A percentile compares a stretch with the other conserved stretches of the same genome.
Evolutionary conservation across 2,329 filamentous ascomycete species (phyloP).

Genomic region (Aspergillus sp.): DNA sequence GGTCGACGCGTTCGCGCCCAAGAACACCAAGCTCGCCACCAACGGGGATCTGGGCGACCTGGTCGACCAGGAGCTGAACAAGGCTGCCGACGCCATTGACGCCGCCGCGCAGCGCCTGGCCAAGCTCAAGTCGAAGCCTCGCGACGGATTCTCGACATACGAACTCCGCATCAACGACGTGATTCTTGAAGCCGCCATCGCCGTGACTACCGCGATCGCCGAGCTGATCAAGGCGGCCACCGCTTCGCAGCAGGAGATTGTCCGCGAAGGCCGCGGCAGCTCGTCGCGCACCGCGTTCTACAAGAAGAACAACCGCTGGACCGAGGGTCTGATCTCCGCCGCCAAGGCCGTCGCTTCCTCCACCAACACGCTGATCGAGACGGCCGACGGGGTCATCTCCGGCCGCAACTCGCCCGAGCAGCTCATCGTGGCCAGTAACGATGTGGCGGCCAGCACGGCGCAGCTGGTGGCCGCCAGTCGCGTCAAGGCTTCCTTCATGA

Average conservation of each 20-base stretch:
- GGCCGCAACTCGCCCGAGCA: conserved; percentile 92
- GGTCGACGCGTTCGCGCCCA: conserved; percentile 86
- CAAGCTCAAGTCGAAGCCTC: conserved; percentile 94
- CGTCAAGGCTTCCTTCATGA: conserved; percentile 98
- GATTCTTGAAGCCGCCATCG: conserved; percentile 87
- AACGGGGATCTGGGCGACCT: conserved; percentile 87
- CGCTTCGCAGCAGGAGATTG: conserved; percentile 91
- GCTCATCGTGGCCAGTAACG: conserved; percentile 95
- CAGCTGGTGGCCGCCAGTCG: conserved; percentile 93
- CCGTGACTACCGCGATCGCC: conserved; percentile 90
- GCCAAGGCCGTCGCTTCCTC: conserved; percentile 93
- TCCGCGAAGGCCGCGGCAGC: conserved; percentile 83
- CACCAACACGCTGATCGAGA: conserved; percentile 96
- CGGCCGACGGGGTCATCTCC: conserved; percentile 90
- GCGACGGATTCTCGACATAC: conserved; percentile 92
- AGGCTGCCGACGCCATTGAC: conserved; percentile 92
- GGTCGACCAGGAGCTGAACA: conserved; percentile 86
- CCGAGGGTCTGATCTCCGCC: conserved; percentile 92
- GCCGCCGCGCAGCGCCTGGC: conserved; percentile 84
- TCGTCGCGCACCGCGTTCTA: conserved; percentile 92
- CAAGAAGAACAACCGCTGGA: conserved; percentile 99
- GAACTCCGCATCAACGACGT: conserved; percentile 94
- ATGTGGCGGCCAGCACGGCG: conserved; percentile 92
- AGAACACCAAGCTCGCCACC: conserved; percentile 74
- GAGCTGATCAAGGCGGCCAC: conserved; percentile 94